Conservation (phyloP, 805 yeast species). For the Suhomyces sp. region DNA sequence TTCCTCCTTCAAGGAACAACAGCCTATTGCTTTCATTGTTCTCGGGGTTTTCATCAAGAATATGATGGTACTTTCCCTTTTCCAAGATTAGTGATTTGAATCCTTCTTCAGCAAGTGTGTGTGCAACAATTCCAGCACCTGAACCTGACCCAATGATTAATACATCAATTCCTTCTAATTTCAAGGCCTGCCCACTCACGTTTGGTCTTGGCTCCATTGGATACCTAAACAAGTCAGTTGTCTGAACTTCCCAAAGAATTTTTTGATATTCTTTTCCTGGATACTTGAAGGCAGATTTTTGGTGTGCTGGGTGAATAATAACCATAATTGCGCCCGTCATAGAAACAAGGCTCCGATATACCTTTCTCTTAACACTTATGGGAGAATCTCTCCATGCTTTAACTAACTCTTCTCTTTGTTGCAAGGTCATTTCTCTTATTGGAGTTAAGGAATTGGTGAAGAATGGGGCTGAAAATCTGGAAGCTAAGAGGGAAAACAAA, state of each 20-base stretch:
- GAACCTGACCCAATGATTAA: constrained; percentile 22
- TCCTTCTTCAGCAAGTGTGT: constrained; percentile 17
- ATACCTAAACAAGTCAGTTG: constrained; percentile 27
- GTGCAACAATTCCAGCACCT: constrained; percentile 24
- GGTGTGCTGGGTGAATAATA: constrained; percentile 35
- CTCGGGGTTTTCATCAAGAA: constrained; percentile 34
- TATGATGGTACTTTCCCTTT: constrained; percentile 40
- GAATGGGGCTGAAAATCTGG: constrained; percentile 30
- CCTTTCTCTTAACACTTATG: constrained; percentile 30
- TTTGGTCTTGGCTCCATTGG: constrained; percentile 30
- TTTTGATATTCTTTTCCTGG: constrained; percentile 35
- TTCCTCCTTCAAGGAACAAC: constrained; percentile 42
- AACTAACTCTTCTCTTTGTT: constrained; percentile 33
- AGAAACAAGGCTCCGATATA: constrained; percentile 28
- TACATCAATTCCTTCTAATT: constrained; percentile 26
- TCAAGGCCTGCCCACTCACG: constrained; percentile 26
- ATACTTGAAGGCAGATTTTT: constrained; percentile 35
- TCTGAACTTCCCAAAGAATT: constrained; percentile 26
- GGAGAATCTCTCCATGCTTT: constrained; percentile 43
- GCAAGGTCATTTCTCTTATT: constrained; percentile 35
- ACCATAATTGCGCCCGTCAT: constrained; percentile 31
- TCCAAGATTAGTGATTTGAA: constrained; percentile 32
- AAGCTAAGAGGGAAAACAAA: constrained; percentile 24
- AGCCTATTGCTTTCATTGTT: constrained; percentile 25
- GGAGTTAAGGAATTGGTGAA: constrained; percentile 32